Percentiles rank a stretch among this genome's conserved stretches.
phyloP scores from a whole-genome alignment of 306 rosid genomes.

The Argentina anserina region DNA sequence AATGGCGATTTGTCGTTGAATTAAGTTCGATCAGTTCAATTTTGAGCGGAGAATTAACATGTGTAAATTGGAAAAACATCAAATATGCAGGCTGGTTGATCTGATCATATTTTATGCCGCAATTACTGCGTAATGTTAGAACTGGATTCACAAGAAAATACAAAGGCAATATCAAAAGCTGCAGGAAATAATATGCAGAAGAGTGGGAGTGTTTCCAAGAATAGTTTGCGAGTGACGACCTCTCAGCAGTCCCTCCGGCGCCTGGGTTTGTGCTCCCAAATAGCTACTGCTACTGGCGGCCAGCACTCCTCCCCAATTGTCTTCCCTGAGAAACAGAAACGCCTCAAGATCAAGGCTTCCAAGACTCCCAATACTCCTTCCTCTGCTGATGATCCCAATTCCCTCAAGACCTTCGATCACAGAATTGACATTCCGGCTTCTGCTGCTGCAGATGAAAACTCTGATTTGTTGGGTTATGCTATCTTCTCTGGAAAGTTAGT shows the following conservation, averaged over 20 bases:
- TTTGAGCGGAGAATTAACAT: no score
- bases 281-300: constrained; percentile 78
- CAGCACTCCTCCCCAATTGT: constrained; percentile 90
- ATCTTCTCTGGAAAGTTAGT: constrained; percentile 71
- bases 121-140: constrained; percentile 3
- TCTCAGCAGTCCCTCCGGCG: constrained; percentile 83
- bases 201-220: no score
- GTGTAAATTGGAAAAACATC: background rate
- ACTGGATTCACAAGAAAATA: no score
- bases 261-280: constrained; percentile 87
- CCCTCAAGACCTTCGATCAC: constrained; percentile 66
- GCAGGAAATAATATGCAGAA: constrained; percentile 44
- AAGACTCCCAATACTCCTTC: constrained; percentile 31
- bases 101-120: constrained; percentile 3
- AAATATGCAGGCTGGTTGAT: constrained; percentile 26
- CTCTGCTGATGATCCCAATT: constrained; percentile 44
- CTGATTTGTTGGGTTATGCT: constrained; percentile 79
- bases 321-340: constrained; percentile 96
- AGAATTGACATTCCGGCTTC: constrained; percentile 58
- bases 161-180: constrained; percentile 19
- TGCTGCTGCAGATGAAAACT: constrained; percentile 77
- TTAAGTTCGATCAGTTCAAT: background rate
- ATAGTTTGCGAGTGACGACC: constrained; percentile 50
- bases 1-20: background rate
- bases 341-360: constrained; percentile 57